Conservation (phyloP, 2,329 filamentous ascomycete genomes). For the Alternaria conjuncta region DNA sequence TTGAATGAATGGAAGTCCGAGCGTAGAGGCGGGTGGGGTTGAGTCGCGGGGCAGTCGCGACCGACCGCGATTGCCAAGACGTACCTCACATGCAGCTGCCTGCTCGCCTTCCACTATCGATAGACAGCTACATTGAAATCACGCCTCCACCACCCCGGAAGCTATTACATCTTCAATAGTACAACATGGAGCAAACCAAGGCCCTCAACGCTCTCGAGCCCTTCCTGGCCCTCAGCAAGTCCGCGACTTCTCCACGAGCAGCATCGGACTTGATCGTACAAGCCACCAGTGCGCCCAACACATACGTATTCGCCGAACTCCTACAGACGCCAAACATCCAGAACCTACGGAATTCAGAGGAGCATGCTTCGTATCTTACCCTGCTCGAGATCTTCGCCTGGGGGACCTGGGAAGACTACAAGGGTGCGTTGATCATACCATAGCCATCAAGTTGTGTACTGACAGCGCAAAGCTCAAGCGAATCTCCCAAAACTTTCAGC, state of each 20-base stretch:
- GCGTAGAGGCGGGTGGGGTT: conserved; percentile 5
- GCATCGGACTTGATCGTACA: conserved; percentile 85
- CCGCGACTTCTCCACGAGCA: conserved; percentile 81
- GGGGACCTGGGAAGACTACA: conserved; percentile 85
- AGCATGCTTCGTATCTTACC: conserved; percentile 68
- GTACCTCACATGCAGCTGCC: conserved; percentile 15
- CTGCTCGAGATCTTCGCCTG: conserved; percentile 90
- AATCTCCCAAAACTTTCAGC: conserved; percentile 74
- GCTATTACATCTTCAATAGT: not conserved
- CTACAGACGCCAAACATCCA: conserved; percentile 81
- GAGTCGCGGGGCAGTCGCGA: conserved; percentile 28
- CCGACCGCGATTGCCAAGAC: conserved; percentile 27
- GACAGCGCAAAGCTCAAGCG: conserved; percentile 42
- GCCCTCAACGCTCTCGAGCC: conserved; percentile 72
- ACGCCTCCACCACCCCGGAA: not conserved
- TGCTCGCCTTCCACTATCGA: conserved; percentile 11
- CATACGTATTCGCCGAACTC: conserved; percentile 94
- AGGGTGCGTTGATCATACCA: conserved; percentile 51
- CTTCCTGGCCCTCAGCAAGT: conserved; percentile 88
- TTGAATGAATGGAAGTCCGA: not conserved
- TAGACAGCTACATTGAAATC: not conserved
- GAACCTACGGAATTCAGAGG: conserved; percentile 67
- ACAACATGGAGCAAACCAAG: conserved; percentile 73
- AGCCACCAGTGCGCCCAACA: conserved; percentile 87
- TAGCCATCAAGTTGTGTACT: not conserved